Base-by-base conservation (phyloP, 164 flowering plant species). In the Berberis thunbergii region DNA sequence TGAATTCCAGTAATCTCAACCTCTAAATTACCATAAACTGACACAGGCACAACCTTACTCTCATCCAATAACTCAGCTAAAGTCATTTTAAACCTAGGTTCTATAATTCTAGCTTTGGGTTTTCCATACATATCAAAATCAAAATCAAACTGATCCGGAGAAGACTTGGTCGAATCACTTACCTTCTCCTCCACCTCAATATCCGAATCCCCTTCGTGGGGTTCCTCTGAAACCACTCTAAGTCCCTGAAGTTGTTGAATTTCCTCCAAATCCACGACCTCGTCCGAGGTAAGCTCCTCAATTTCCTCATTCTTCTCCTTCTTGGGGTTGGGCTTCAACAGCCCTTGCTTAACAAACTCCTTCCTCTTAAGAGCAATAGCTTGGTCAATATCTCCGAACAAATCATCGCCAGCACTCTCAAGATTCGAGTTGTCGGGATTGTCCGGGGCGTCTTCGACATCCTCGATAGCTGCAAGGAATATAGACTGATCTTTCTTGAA, bases 61-160 rank as follows among this genome's bases (percentile, higher is more conserved):
- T 89, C 99, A 76, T 94, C 99, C 71, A 94, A 75, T n/a, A 94
- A 81, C 81, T 94, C 96, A 45, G 93, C 96, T 43, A 94, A 75
- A 13, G 77, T 82, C 85, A 88, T 90, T 49, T 59, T 87, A 68
- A 88, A 94, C 73, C 84, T 86, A 12, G 99, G 97, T 55, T 94
- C 99, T 49, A 86, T 81, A 63, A 94, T 87, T 61, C 96, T 79
- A 62, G 72, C 69, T 74, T 79, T 84, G 7, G 77, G 6, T 54
- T 78, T 82, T 3, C 80, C 89, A 64, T 72, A 84, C 72, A 67
- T 79, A 75, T 80, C 88, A 39, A 87, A 81, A 84, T 94, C 95
- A 70, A 83, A 59, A 73, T 91, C 97, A 75, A 87, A 86, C 1
- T 80, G 69, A 1, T 80, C 59, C 48, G 73, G 63, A 38, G 64